Conservation (phyloP, 1,284 basidiomycete species). For the Apiotrichum siamense region DNA sequence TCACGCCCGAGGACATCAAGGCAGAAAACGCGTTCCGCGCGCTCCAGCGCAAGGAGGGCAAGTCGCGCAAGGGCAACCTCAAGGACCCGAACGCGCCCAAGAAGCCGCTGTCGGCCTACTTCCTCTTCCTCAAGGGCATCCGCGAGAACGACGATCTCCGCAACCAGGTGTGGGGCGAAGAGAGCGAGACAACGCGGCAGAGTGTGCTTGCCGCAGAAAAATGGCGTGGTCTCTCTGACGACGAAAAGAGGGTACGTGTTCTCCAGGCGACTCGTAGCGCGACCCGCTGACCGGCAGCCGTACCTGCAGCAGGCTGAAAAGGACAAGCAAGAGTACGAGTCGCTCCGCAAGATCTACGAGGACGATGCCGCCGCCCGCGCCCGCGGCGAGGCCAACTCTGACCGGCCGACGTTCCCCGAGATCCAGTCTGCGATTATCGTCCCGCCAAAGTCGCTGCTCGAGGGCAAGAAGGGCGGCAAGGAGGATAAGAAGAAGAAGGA, state of each 20-base stretch:
- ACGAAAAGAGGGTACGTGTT: constrained; percentile 71
- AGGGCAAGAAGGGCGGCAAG: constrained; percentile 10
- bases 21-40: constrained; percentile 86
- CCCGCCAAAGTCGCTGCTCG: constrained; percentile 18
- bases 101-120: constrained; percentile 91
- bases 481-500: neutral
- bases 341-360: constrained; percentile 71
- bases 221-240: constrained; percentile 86
- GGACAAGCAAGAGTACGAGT: constrained; percentile 86
- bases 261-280: neutral
- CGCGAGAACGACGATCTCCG: constrained; percentile 64
- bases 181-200: constrained; percentile 90
- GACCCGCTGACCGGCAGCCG: constrained; percentile 53
- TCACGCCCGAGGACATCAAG: constrained; percentile 92
- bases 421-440: constrained; percentile 16
- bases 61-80: constrained; percentile 87
- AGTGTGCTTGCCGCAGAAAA: constrained; percentile 86
- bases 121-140: constrained; percentile 87
- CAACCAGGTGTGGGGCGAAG: constrained; percentile 78
- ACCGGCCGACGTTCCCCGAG: constrained; percentile 52
- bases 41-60: constrained; percentile 86
- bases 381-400: constrained; percentile 51
- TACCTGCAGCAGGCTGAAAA: constrained; percentile 84
- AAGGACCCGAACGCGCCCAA: constrained; percentile 96
- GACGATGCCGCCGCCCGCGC: constrained; percentile 58